Evolutionary conservation across 331 rosid genomes (phyloP).

Genomic region (Arachis monticola): DNA sequence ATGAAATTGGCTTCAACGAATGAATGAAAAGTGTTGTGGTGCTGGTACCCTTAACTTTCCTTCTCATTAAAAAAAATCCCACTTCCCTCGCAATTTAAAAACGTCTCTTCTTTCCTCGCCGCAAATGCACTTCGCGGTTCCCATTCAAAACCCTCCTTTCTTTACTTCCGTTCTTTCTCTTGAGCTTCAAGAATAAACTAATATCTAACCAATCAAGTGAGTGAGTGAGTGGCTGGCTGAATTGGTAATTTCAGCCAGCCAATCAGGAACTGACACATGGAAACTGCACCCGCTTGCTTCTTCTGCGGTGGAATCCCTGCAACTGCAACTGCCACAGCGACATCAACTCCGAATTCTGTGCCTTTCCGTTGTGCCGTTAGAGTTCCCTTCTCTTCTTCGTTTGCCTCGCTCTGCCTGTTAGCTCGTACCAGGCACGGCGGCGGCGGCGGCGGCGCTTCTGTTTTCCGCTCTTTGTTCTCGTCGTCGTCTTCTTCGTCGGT

Average conservation of each 20-base stretch:
- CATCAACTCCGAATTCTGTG: background rate
- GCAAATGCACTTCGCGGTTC: slow-evolving; percentile 50
- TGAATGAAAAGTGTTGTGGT: background rate
- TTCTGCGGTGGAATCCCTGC: slow-evolving; percentile 47
- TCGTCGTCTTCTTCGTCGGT: slow-evolving; percentile 16
- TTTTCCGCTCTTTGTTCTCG: slow-evolving; percentile 17
- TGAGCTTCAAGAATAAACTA: too few species aligned
- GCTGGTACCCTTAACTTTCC: background rate
- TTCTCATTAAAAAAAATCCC: slow-evolving; percentile 13
- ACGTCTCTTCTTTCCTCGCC: slow-evolving; percentile 38
- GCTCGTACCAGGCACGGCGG: slow-evolving; percentile 19
- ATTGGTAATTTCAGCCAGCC: background rate
- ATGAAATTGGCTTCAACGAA: background rate
- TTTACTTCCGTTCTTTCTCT: background rate
- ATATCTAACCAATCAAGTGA: too few species aligned
- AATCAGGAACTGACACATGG: slow-evolving; percentile 36
- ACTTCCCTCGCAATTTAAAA: background rate
- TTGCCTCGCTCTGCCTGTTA: slow-evolving; percentile 32
- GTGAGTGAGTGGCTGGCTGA: background rate
- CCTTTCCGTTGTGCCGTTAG: slow-evolving; percentile 20
- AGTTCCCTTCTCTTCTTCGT: slow-evolving; percentile 33
- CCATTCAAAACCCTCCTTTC: slow-evolving; percentile 36
- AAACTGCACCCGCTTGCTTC: slow-evolving; percentile 44
- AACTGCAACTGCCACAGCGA: background rate
- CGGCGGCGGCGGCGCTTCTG: background rate